Percentiles rank a stretch among this genome's conserved stretches.
These are phyloP conservation scores for Chenopodium berlandieri DNA, from an alignment of 148 eudicot genomes.

Conservation along the genomic window DNA sequence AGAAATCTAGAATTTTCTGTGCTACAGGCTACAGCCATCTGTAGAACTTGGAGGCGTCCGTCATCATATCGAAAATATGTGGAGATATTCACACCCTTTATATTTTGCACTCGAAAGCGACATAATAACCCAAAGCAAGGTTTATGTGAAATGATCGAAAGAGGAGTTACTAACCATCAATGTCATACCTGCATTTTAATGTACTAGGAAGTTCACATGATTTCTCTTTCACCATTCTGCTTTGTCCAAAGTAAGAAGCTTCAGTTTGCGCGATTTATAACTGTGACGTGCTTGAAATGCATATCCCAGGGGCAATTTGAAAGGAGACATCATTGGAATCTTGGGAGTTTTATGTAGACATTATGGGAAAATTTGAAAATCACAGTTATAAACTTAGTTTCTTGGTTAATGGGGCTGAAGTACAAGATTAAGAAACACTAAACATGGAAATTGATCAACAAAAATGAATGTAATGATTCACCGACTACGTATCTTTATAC, in stretches of 20 bases:
- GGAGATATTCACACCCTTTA: not conserved
- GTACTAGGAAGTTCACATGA: not conserved
- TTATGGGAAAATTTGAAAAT: not conserved
- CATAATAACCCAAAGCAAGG: constrained; percentile 6
- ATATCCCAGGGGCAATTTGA: not conserved
- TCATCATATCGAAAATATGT: constrained; percentile 2
- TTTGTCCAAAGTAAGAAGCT: not conserved
- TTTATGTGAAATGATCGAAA: not conserved
- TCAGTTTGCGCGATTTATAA: not conserved
- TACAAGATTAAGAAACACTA: not conserved
- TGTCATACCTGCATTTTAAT: not conserved
- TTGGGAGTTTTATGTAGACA: not conserved
- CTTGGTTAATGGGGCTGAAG: not conserved
- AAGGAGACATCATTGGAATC: not conserved
- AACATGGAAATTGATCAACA: too few relatives aligned
- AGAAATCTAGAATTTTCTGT: constrained; percentile 1
- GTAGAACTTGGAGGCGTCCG: not conserved
- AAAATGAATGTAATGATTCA: constrained; percentile 8
- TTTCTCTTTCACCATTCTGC: not conserved
- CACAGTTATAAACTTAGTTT: not conserved
- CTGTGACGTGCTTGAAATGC: not conserved
- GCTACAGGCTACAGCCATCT: not conserved
- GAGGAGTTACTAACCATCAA: not conserved
- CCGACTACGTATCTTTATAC: constrained; percentile 11
- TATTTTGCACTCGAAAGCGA: constrained; percentile 5